Base-by-base conservation (phyloP, 2,329 filamentous ascomycete genomes). In the Fusarium xylarioides region DNA sequence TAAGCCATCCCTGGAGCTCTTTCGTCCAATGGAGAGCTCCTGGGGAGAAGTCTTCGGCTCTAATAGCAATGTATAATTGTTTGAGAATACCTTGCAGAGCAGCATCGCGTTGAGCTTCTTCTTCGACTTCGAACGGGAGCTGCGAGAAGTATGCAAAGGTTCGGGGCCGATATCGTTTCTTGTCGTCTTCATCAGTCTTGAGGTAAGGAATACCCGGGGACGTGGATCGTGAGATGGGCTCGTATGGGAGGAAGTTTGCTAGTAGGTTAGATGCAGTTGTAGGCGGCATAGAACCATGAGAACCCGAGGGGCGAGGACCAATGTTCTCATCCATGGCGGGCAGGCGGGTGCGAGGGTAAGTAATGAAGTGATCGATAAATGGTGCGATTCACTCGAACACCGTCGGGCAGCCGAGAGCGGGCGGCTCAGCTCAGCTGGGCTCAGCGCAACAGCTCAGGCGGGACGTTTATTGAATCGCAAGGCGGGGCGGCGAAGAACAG, bases 1-100 rank as follows among this genome's bases (percentile, higher is more conserved):
- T 93, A 74, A 99, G 87, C 96, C 97, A 99, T 82, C 93, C 94
- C 80, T 95, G 91, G 53, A 99, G 91, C 88, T 99, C 96, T 75
- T 95, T 91, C 21, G 96, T 98, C 96, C 96, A 99, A 83, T 99
- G 95, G 69, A 97, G 87, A 34, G 95, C 96, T 38, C 96, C 96
- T 0, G 95, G 94, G 30, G 93, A 92, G 82, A 98, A 98, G 82
- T 99, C 96, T 74, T 97, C 95, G 7, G 96, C 92, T 80, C 95
- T 92, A 72, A 99, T 88, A 64, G 95, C 90, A 76, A 98, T 93
- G 81, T 97, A 98, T 35, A 99, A 91, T 79, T 97, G 93, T 81
- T 95, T 96, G 76, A 98, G 87, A 77, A 98, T 98, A 80, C 95
- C 94, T 50, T 92, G 88, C 52, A 99, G 86, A 70, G 95, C 94